Evolutionary conservation across 768 basidiomycete species (phyloP).

Genomic region (Chalciporus piperatus): DNA sequence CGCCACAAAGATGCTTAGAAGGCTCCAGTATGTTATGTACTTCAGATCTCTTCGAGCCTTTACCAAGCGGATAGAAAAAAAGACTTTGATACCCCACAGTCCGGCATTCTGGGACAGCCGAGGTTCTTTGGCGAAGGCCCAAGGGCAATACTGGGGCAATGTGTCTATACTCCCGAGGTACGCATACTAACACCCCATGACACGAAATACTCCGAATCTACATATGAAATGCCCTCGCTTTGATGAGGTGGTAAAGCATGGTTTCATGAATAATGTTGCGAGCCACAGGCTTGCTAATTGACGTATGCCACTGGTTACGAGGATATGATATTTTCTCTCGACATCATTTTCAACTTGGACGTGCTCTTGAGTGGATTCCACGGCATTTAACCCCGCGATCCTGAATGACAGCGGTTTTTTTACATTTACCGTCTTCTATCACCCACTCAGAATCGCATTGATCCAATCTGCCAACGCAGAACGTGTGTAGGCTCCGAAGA

Average conservation of each 20-base stretch:
- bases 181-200: constrained; percentile 7
- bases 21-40: constrained; percentile 5
- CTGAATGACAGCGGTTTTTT: not conserved
- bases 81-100: not conserved
- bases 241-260: constrained; percentile 14
- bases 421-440: constrained; percentile 3
- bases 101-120: no score
- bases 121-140: constrained; percentile 17
- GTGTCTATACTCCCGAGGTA: constrained; percentile 12
- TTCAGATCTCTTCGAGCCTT: constrained; percentile 6
- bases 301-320: constrained; percentile 1
- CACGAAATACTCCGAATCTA: constrained; percentile 10
- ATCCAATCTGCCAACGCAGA: constrained; percentile 6
- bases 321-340: not conserved
- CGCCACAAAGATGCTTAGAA: constrained; percentile 22
- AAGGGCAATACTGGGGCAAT: no score
- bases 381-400: not conserved
- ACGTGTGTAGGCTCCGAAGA: not conserved
- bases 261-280: constrained; percentile 4
- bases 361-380: constrained; percentile 4
- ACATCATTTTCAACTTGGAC: not conserved
- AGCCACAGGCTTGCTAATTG: not conserved
- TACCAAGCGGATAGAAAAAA: constrained; percentile 2
- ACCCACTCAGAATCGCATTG: constrained; percentile 6
- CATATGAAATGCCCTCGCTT: constrained; percentile 18